Percentiles rank a stretch among this genome's conserved stretches.
phyloP scores from a whole-genome alignment of 805 yeast genomes.

The Yarrowia porcina region DNA sequence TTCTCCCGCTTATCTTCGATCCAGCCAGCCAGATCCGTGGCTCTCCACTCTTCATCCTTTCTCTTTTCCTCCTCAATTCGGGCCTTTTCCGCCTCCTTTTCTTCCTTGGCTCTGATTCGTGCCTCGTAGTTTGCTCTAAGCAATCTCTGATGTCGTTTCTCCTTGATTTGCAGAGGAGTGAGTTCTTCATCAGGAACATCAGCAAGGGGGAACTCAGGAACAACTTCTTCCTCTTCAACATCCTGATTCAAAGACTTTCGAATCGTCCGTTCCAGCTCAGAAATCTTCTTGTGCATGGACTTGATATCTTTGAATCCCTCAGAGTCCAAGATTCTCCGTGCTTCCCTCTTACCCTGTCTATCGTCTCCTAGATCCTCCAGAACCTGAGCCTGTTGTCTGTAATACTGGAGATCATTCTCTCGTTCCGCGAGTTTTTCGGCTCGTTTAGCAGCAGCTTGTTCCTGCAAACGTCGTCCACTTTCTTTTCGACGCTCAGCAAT shows the following conservation, averaged over 20 bases:
- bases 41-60: constrained; percentile 76
- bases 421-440: constrained; percentile 75
- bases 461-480: constrained; percentile 84
- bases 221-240: constrained; percentile 51
- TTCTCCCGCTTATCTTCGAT: constrained; percentile 61
- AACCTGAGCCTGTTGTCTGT: constrained; percentile 41
- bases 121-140: constrained; percentile 88
- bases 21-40: constrained; percentile 74
- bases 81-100: constrained; percentile 63
- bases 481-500: constrained; percentile 80
- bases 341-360: constrained; percentile 48
- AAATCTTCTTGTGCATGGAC: constrained; percentile 65
- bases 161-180: constrained; percentile 74
- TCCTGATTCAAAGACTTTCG: constrained; percentile 65
- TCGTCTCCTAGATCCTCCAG: constrained; percentile 50
- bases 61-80: constrained; percentile 56
- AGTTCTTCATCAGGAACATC: constrained; percentile 84
- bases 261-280: constrained; percentile 63
- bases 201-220: constrained; percentile 66
- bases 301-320: constrained; percentile 77
- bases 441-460: constrained; percentile 84
- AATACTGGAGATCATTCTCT: constrained; percentile 76
- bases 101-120: constrained; percentile 73
- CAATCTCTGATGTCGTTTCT: constrained; percentile 78
- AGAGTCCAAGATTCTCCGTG: constrained; percentile 53